Evolutionary conservation across 2,329 filamentous ascomycete species (phyloP), one percentile per base, ranked within the genome.

Genomic region (Tolypocladium cylindrosporum): DNA sequence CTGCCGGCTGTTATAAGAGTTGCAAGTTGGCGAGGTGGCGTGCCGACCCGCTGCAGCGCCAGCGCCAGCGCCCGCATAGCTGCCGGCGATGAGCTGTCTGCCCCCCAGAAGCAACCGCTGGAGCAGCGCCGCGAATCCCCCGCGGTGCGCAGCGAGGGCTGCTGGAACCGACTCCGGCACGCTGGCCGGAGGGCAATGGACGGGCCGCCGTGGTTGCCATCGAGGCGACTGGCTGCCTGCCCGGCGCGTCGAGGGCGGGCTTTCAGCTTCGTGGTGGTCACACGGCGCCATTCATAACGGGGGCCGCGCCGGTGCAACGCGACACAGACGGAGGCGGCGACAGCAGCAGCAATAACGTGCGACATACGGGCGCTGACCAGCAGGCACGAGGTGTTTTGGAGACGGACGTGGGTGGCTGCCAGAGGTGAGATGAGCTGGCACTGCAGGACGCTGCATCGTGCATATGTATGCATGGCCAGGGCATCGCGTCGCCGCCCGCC

Each of bases 341-440:
- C 31, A 2, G 48, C 31, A 16, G 31, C 31, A 36, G 48, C 48
- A 52, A 34, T n/a, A 19, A 9, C 27, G 19, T 43, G n/a, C 42
- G 42, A 10, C n/a, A 5, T 14, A 4, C 42, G 42, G 13, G 42
- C 42, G 11, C 43, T 21, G 13, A 11, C 24, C 24, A 34, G 27
- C 27, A 48, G 5, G 13, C 39, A n/a, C 16, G 14, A n/a, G 24
- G 14, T 11, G 27, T 19, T 19, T 14, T 24, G 4, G 16, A 27
- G 21, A 24, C 21, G 24, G 45, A 34, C 45, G 45, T 50, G 48
- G 45, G 45, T 50, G 45, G 45, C 8, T 50, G 45, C 45, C 19
- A 13, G 31, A 36, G 42, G 55, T 34, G 37, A 40, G 58, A 60
- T 64, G 62, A 63, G 62, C 59, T 64, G 62, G 61, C 62, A 64